Evolutionary conservation across 2,329 filamentous ascomycete species (phyloP), one percentile per base, ranked within the genome.

Genomic region (Apiospora phragmitis): DNA sequence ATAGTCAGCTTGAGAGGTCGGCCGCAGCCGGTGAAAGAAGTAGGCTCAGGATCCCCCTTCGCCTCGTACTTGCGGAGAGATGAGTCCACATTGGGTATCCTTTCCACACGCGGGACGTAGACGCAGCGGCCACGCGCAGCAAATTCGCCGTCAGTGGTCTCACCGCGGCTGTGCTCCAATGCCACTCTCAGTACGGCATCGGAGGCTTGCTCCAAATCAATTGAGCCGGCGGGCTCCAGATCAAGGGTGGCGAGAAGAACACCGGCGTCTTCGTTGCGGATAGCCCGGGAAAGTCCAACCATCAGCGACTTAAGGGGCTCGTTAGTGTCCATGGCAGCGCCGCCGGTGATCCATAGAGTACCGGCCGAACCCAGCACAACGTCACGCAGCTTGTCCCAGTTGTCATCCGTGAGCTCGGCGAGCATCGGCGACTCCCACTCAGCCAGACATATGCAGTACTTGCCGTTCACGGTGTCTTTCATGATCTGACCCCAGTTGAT

Each of bases 1-100:
- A 82, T 76, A 0, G 76, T 79, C 29, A 83, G 67, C 6, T 70
- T 47, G n/a, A 70, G 45, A 35, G 55, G 55, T 12, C 55, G 55
- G 2, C 55, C 55, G 55, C 55, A 62, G 8, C 55, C 32, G 3
- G 55, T 62, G 55, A 62, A 62, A 9, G 55, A 62, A 12, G 32
- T 62, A 38, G 55, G 55, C 32, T 62, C 55, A 2, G 55, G 55
- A n/a, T 62, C 55, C 14, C 55, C 55, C 55, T 62, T 62, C 0
- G 55, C 55, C 32, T 62, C 55, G 18, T 62, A 62, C 32, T 62
- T 62, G 21, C 55, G 32, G 21, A 62, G 55, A 18, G 55, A 62
- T 0, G 55, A 62, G 29, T 62, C 55, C 32, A 62, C 55, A n/a
- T 38, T 38, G 32, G 55, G 55, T 6, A 62, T 14, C 3, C 55